phyloP scores from a whole-genome alignment of 352 stramenopile genomes.

The Phytophthora lateralis region DNA sequence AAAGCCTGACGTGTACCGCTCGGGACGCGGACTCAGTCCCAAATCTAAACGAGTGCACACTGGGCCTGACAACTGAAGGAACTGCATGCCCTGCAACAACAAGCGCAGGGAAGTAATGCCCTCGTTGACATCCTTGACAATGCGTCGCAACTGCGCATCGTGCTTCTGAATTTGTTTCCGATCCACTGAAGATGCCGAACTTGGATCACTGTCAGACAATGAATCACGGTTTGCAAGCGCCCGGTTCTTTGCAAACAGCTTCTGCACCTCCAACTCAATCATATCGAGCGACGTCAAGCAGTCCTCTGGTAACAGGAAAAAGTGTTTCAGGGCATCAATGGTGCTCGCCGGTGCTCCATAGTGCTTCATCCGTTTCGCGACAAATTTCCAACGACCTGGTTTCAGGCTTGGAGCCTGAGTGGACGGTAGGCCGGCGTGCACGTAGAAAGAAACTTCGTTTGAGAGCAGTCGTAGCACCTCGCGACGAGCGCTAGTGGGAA shows the following conservation, averaged over 20 bases:
- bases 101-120: slow-evolving; percentile 64
- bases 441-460: slow-evolving; percentile 71
- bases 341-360: slow-evolving; percentile 50
- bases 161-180: slow-evolving; percentile 72
- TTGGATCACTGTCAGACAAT: slow-evolving; percentile 15
- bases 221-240: slow-evolving; percentile 31
- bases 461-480: slow-evolving; percentile 82
- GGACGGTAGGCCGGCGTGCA: slow-evolving; percentile 65
- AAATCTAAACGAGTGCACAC: slow-evolving; percentile 77
- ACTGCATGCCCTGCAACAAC: slow-evolving; percentile 78
- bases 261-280: slow-evolving; percentile 71
- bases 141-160: slow-evolving; percentile 59
- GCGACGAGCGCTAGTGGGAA: slow-evolving; percentile 55
- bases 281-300: slow-evolving; percentile 61
- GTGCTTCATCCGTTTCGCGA: slow-evolving; percentile 72
- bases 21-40: slow-evolving; percentile 72
- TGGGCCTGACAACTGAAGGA: slow-evolving; percentile 57
- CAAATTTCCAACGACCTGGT: slow-evolving; percentile 73
- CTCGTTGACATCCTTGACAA: slow-evolving; percentile 77
- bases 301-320: slow-evolving; percentile 80
- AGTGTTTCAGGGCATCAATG: slow-evolving; percentile 69
- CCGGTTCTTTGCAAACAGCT: slow-evolving; percentile 57
- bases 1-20: slow-evolving; percentile 81
- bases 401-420: slow-evolving; percentile 66
- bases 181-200: slow-evolving; percentile 24